A percentile compares a stretch with the other conserved stretches of the same genome.
Evolutionary conservation across 2,329 filamentous ascomycete species (phyloP).

Genomic region (Fusarium foetens): DNA sequence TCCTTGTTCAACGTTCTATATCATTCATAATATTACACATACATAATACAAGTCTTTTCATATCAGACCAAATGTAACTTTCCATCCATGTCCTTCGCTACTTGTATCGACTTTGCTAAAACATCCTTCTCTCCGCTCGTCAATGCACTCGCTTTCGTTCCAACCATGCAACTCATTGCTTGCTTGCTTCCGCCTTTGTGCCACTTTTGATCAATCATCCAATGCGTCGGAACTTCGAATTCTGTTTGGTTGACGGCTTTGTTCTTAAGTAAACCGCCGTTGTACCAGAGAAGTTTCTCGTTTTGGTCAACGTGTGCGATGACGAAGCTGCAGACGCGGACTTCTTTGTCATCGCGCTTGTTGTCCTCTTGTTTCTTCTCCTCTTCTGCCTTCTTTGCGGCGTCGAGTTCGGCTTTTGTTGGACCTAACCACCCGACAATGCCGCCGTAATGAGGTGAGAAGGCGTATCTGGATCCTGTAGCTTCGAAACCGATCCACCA

Average conservation of each 20-base stretch:
- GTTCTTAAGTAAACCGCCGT: slow-evolving; percentile 56
- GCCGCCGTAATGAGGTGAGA: slow-evolving; percentile 55
- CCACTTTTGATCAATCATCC: slow-evolving; percentile 55
- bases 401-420: background rate
- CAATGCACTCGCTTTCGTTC: slow-evolving; percentile 15
- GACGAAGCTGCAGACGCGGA: slow-evolving; percentile 52
- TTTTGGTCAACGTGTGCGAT: slow-evolving; percentile 56
- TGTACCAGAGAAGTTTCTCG: slow-evolving; percentile 55
- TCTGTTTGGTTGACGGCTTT: slow-evolving; percentile 46
- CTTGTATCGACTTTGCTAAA: slow-evolving; percentile 12
- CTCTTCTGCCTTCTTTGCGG: background rate
- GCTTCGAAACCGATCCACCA: slow-evolving; percentile 59
- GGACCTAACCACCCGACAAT: slow-evolving; percentile 50
- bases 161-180: slow-evolving; percentile 53
- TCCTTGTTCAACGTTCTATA: background rate
- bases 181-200: slow-evolving; percentile 48
- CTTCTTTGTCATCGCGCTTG: background rate
- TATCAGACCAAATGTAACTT: slow-evolving; percentile 4
- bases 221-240: slow-evolving; percentile 51
- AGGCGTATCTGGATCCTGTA: slow-evolving; percentile 50
- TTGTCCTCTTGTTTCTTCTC: background rate
- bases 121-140: background rate
- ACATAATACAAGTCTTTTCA: background rate
- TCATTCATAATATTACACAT: background rate
- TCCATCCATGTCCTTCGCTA: slow-evolving; percentile 24